A percentile compares a stretch with the other conserved stretches of the same genome.
These are phyloP conservation scores for Phaeodactylum tricornutum DNA, from an alignment of 108 stramenopile species.

Conservation along the genomic window DNA sequence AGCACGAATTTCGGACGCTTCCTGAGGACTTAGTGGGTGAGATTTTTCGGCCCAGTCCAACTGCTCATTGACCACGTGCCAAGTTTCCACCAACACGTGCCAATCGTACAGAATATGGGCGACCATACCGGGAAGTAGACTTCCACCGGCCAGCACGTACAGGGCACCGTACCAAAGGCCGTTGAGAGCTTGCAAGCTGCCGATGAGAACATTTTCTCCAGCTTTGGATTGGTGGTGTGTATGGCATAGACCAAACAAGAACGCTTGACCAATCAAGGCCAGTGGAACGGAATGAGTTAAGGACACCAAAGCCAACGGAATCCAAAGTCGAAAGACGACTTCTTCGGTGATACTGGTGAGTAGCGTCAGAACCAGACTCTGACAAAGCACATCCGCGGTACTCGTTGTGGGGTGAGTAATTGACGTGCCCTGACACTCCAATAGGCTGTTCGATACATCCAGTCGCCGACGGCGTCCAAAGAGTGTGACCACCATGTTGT, in stretches of 20 bases:
- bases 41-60: slow-evolving; percentile 39
- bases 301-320: slow-evolving; percentile 19
- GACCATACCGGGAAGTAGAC: slow-evolving; percentile 35
- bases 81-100: slow-evolving; percentile 30
- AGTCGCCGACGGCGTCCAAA: slow-evolving; percentile 33
- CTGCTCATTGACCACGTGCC: slow-evolving; percentile 35
- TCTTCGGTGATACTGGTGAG: slow-evolving; percentile 39
- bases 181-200: slow-evolving; percentile 19
- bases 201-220: slow-evolving; percentile 29
- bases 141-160: slow-evolving; percentile 25
- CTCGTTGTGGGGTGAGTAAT: slow-evolving; percentile 6
- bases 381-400: slow-evolving; percentile 8
- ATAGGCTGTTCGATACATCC: neutral
- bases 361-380: slow-evolving; percentile 15
- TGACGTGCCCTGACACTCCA: neutral
- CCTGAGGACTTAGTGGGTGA: neutral
- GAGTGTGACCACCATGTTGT: slow-evolving; percentile 39
- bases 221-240: slow-evolving; percentile 12
- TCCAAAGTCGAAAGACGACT: slow-evolving; percentile 34
- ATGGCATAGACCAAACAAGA: slow-evolving; percentile 36
- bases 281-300: slow-evolving; percentile 15
- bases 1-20: slow-evolving; percentile 4
- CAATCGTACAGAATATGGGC: slow-evolving; percentile 31
- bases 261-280: slow-evolving; percentile 31
- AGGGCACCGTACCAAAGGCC: slow-evolving; percentile 34